phyloP scores from a whole-genome alignment of 2,329 filamentous ascomycete species.

The Dactylellina sp. region DNA sequence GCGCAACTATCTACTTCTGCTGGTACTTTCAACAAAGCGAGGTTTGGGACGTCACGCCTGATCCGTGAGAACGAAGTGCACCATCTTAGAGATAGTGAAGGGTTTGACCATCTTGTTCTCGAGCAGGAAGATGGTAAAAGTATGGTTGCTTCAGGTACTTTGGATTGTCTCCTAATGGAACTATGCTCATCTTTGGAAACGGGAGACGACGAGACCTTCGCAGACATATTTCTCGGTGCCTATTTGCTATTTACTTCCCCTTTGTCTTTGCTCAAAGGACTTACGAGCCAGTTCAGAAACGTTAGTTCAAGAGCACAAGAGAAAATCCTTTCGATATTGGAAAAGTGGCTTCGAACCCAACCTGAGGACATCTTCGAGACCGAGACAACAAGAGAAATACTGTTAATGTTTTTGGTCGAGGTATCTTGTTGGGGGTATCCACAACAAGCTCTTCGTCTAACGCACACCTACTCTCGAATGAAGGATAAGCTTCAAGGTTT shows the following conservation, averaged over 20 bases:
- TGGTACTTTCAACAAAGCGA: constrained; percentile 42
- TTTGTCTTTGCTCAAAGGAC: constrained; percentile 23
- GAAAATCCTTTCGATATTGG: constrained; percentile 37
- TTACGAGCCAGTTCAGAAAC: constrained; percentile 40
- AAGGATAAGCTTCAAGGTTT: constrained; percentile 47
- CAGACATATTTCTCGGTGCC: constrained; percentile 41
- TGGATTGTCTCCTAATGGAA: constrained; percentile 51
- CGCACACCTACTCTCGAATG: constrained; percentile 44
- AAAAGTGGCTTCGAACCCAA: constrained; percentile 47
- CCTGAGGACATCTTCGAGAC: constrained; percentile 50
- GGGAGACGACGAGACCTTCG: constrained; percentile 44
- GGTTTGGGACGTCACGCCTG: constrained; percentile 37
- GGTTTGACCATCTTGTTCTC: constrained; percentile 52
- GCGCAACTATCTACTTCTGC: constrained; percentile 49
- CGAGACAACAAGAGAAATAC: constrained; percentile 33
- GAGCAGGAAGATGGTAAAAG: constrained; percentile 54
- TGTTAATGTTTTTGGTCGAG: constrained; percentile 51
- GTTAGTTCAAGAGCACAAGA: constrained; percentile 41
- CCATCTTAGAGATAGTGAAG: constrained; percentile 51
- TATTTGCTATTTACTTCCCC: constrained; percentile 36
- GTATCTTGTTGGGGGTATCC: constrained; percentile 47
- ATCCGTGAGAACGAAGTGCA: constrained; percentile 56
- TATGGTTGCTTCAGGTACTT: constrained; percentile 51
- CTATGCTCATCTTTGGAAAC: constrained; percentile 53
- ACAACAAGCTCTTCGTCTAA: constrained; percentile 33